Evolutionary conservation across 768 basidiomycete genomes (phyloP).

Genomic region (Lanmaoa pseudosensibilis): DNA sequence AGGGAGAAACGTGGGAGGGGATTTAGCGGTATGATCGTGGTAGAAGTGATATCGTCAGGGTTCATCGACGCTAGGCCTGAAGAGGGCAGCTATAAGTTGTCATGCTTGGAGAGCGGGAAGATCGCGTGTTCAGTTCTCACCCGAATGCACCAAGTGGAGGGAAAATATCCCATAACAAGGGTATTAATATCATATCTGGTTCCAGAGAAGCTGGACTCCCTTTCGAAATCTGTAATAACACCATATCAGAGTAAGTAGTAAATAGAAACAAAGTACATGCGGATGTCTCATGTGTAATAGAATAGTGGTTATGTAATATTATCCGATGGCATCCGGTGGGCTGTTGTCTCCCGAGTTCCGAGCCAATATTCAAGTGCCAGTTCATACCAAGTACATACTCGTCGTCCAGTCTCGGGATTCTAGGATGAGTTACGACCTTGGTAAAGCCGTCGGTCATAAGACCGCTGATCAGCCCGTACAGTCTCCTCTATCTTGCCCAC

Average conservation of each 20-base stretch:
- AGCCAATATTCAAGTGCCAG: too few species aligned
- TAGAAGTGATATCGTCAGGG: not conserved
- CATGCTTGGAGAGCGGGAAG: not conserved
- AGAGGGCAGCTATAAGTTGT: not conserved
- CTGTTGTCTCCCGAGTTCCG: not conserved
- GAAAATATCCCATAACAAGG: too few species aligned
- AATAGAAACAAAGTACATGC: too few species aligned
- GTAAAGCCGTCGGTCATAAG: constrained; percentile 63
- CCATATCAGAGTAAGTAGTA: too few species aligned
- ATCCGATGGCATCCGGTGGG: not conserved
- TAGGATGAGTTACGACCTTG: constrained; percentile 57
- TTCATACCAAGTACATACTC: not conserved
- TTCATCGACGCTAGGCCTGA: not conserved
- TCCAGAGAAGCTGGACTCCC: too few species aligned
- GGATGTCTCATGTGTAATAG: too few species aligned
- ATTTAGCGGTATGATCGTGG: not conserved
- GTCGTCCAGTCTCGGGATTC: not conserved
- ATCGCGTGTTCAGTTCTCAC: not conserved
- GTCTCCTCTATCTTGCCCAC: constrained; percentile 16
- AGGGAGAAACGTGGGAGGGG: constrained; percentile 8
- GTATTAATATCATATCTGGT: too few species aligned
- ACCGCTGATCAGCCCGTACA: constrained; percentile 53
- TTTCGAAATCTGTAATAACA: too few species aligned
- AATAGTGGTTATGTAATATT: not conserved
- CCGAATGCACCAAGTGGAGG: not conserved